These are phyloP conservation scores for Malassezia obtusa DNA, from an alignment of 1,284 basidiomycete genomes.

Conservation along the genomic window DNA sequence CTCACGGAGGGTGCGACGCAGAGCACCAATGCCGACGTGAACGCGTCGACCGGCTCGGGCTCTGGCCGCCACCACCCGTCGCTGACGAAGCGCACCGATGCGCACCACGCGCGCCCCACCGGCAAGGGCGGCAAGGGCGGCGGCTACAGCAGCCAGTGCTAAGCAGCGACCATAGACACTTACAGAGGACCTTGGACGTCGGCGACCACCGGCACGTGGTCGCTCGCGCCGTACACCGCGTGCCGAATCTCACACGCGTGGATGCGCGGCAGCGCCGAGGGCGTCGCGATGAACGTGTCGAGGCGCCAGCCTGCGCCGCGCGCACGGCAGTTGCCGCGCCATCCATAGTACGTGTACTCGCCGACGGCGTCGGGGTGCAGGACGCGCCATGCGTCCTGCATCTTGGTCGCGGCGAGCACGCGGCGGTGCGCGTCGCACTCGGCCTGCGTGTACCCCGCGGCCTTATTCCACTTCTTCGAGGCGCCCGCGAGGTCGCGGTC, in stretches of 20 bases:
- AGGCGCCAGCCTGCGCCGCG: conserved; percentile 80
- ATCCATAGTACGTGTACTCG: conserved; percentile 76
- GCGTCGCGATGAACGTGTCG: conserved; percentile 58
- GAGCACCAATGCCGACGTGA: background rate
- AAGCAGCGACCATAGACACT: background rate
- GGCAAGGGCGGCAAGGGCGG: conserved; percentile 22
- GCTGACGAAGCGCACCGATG: conserved; percentile 10
- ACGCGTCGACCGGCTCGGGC: background rate
- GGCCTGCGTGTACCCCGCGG: conserved; percentile 51
- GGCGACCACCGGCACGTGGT: conserved; percentile 57
- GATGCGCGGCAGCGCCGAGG: conserved; percentile 51
- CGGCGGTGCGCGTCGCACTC: conserved; percentile 53
- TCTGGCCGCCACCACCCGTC: conserved; percentile 4
- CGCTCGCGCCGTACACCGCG: conserved; percentile 74
- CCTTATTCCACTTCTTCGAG: conserved; percentile 50
- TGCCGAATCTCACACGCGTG: conserved; percentile 69
- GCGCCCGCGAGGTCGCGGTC: conserved; percentile 47
- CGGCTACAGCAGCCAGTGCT: conserved; percentile 43
- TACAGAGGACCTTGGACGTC: conserved; percentile 10
- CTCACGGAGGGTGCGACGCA: conserved; percentile 15
- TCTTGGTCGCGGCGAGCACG: conserved; percentile 39
- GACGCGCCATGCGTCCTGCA: conserved; percentile 57
- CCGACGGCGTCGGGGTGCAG: conserved; percentile 57
- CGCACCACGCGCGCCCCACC: conserved; percentile 21
- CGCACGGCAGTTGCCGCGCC: conserved; percentile 66